Percentiles rank a stretch among this genome's conserved stretches.
Conservation (phyloP, 1,284 basidiomycete genomes). For the Naganishia albida region DNA sequence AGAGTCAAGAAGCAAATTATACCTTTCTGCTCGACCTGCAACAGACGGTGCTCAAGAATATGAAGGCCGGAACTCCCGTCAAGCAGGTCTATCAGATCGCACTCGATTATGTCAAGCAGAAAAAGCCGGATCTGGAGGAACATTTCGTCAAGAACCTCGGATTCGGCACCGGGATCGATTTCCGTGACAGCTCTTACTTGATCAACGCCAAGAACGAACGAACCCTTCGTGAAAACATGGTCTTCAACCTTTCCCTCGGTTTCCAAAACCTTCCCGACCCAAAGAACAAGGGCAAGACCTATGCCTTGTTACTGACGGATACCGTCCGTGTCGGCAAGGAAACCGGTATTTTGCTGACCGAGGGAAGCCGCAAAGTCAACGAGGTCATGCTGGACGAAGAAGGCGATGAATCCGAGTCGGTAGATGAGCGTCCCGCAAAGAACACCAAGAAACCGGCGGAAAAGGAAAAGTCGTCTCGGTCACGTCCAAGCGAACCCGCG, state of each 20-base stretch:
- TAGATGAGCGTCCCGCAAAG: conserved; percentile 40
- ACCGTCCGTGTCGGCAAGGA: conserved; percentile 77
- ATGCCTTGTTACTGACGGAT: conserved; percentile 85
- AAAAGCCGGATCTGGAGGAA: conserved; percentile 78
- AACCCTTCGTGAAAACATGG: conserved; percentile 75
- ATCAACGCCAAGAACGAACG: conserved; percentile 78
- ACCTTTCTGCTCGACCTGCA: conserved; percentile 76
- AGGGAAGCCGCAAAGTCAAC: conserved; percentile 76
- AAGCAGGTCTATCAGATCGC: conserved; percentile 81
- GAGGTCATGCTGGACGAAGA: conserved; percentile 84
- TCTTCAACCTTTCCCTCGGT: conserved; percentile 79
- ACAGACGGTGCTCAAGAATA: conserved; percentile 69
- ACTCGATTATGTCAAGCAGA: conserved; percentile 69
- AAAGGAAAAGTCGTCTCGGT: conserved; percentile 57
- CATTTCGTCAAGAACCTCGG: conserved; percentile 87
- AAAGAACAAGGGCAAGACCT: conserved; percentile 70
- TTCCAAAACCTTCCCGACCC: conserved; percentile 78
- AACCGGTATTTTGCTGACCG: conserved; percentile 72
- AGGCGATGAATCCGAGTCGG: conserved; percentile 57
- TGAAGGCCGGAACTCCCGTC: conserved; percentile 76
- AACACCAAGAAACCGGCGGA: conserved; percentile 59
- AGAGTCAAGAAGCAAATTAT: conserved; percentile 86
- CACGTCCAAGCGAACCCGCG: conserved; percentile 21
- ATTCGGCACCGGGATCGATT: conserved; percentile 90
- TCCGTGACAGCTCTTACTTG: conserved; percentile 83